Base-by-base conservation (phyloP, 495 filamentous ascomycete species). In the Aspergillus cavernicola region DNA sequence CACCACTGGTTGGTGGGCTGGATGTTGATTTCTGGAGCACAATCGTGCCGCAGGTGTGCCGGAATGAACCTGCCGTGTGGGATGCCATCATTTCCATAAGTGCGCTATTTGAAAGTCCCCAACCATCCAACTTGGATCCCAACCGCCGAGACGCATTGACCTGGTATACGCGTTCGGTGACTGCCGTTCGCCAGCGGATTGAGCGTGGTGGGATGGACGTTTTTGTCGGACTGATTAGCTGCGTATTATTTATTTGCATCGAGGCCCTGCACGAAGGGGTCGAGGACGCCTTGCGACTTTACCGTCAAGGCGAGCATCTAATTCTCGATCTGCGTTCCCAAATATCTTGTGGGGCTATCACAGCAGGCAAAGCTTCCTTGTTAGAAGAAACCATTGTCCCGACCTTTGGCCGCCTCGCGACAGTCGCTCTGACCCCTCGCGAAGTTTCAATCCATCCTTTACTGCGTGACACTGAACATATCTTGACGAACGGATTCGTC, bases 161-260 rank as follows among this genome's bases (percentile, higher is more conserved):
- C 50, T 76, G 71, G 71, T 76, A 76, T 50, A 65, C 66, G 5
- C 71, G 71, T 32, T 65, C 72, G 4, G 79, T 83, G 28, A 71
- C 73, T 20, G 70, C 76, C 12, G 72, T 84, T 49, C 72, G 75
- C 0, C 59, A 58, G 56, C 59, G 78, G 13, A 77, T 83, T 15
- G 62, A 67, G 15, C 52, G 63, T 15, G 69, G 68, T 9, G 42
- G 33, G 3, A 43, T 65, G 6, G 67, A 71, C 39, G 46, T 58
- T 9, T 66, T 70, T 37, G 63, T 72, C 23, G 69, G 67, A 9
- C 60, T 85, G 28, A 66, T 85, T 8, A 81, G 68, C 3, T 84
- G 80, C 46, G 59, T 81, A 1, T 66, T 85, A 20, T 85, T 82
- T 41, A 75, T 83, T 12, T 83, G 78, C 58, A 77, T 85, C 32